These are phyloP conservation scores for Penicillium rolfsii DNA, from an alignment of 2,329 filamentous ascomycete species.

Conservation along the genomic window DNA sequence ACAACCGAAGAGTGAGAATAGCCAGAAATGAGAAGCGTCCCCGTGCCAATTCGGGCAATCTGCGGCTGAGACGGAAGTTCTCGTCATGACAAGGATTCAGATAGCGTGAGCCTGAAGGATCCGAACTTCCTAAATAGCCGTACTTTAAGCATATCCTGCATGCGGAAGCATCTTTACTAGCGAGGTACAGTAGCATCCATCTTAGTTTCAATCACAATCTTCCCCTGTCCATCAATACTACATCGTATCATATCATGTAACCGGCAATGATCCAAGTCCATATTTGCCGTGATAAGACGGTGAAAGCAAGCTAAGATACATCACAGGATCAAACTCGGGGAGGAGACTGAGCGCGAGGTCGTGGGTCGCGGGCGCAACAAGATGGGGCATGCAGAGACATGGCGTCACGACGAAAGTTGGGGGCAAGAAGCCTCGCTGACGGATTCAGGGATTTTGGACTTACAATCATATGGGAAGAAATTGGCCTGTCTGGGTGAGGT, in stretches of 20 bases:
- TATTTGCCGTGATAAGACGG: constrained; percentile 11
- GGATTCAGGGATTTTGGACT: not conserved
- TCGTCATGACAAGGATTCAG: not conserved
- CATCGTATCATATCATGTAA: not conserved
- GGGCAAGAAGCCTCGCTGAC: not conserved
- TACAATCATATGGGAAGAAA: not conserved
- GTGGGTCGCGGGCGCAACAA: constrained; percentile 13
- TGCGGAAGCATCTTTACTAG: not conserved
- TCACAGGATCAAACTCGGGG: constrained; percentile 8
- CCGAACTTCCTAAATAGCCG: not conserved
- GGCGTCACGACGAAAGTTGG: not conserved
- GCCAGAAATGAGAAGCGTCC: not conserved
- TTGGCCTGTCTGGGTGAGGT: not conserved
- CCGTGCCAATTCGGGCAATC: not conserved
- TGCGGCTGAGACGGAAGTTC: not conserved
- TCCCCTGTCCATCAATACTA: not conserved
- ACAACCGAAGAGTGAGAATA: no score
- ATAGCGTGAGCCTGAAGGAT: not conserved
- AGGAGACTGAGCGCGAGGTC: not conserved
- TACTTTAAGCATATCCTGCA: not conserved
- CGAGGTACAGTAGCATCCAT: not conserved
- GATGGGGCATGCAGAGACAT: not conserved
- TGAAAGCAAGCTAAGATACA: not conserved
- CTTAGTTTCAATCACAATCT: not conserved
- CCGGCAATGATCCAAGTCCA: constrained; percentile 11